Base-by-base conservation (phyloP, 371 early-diverging fungal species). In the Apophysomyces sp. region DNA sequence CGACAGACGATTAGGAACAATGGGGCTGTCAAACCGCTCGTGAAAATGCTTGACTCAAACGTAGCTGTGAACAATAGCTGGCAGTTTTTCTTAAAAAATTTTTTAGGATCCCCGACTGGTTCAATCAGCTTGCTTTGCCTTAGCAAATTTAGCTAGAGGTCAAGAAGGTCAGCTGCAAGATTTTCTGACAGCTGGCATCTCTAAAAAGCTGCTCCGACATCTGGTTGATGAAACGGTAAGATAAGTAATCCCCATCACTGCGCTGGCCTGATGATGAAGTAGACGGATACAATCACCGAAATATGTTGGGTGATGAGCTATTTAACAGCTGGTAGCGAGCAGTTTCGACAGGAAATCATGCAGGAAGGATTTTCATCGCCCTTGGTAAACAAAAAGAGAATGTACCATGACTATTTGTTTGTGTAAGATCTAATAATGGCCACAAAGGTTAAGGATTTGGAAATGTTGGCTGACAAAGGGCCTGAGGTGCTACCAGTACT, bases 101-200 rank as follows among this genome's bases (percentile, higher is more conserved):
- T 0, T 44, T 30, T 40, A 74, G 86, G 79, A 85, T 58, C 57
- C 77, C 34, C 68, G 73, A 6, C 56, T 89, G 36, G 71, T 89
- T n/a, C 87, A 88, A 61, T 88, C 90, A 1, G 83, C 82, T 7
- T 92, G 92, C 69, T 90, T 92, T 74, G 89, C 92, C 3, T 57
- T 92, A 27, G 89, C 91, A n/a, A 90, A 89, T 62, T 64, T 92
- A 68, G 85, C 88, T 3, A 87, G 89, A 44, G 84, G 82, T 16
- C 79, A 82, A 29, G 82, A 84, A 60, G 69, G 81, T 0, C 80
- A 82, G 24, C 62, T 83, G 29, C 72, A 81, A n/a, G 76, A 68
- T 18, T 71, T 86, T 24, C 76, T 86, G 28, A 72, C 68, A 6
- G 69, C 79, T 30, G 74, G 74, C 5, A 62, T 87, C 26, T 58